phyloP scores from a whole-genome alignment of 305 asterid species.

The Fraxinus greggii region DNA sequence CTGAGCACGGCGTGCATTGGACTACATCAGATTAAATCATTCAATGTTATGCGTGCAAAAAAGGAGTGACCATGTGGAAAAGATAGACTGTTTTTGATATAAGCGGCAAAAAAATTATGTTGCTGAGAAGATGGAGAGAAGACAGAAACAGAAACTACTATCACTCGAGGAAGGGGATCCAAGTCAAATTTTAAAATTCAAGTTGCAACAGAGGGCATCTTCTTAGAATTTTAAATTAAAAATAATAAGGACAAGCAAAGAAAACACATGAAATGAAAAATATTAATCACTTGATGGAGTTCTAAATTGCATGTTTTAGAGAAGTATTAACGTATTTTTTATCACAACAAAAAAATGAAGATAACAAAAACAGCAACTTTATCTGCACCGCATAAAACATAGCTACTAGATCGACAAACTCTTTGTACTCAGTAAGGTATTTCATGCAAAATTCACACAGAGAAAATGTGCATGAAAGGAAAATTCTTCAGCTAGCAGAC shows the following conservation, averaged over 20 bases:
- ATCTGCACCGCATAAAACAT: neutral
- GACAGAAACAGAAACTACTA: neutral
- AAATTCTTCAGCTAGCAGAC: neutral
- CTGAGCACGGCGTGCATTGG: slow-evolving; percentile 55
- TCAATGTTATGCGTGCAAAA: slow-evolving; percentile 27
- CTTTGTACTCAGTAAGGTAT: neutral
- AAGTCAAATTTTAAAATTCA: neutral
- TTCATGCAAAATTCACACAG: neutral
- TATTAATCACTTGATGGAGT: neutral
- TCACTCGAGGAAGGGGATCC: neutral
- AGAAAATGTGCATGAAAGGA: neutral
- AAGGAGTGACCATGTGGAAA: slow-evolving; percentile 1
- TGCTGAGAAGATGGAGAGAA: neutral
- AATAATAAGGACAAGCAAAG: slow-evolving; percentile 11
- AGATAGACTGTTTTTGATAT: neutral
- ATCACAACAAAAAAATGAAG: neutral
- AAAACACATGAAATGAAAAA: neutral
- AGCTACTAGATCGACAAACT: neutral
- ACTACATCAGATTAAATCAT: slow-evolving; percentile 52
- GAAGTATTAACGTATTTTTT: neutral
- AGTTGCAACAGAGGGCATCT: slow-evolving; percentile 1
- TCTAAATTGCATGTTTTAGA: neutral
- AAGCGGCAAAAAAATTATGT: neutral
- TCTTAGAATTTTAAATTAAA: slow-evolving; percentile 16
- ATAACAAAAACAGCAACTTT: neutral